A percentile compares a stretch with the other conserved stretches of the same genome.
Evolutionary conservation across 129 eudicot species (phyloP).

Genomic region (Helianthus tuberosus): DNA sequence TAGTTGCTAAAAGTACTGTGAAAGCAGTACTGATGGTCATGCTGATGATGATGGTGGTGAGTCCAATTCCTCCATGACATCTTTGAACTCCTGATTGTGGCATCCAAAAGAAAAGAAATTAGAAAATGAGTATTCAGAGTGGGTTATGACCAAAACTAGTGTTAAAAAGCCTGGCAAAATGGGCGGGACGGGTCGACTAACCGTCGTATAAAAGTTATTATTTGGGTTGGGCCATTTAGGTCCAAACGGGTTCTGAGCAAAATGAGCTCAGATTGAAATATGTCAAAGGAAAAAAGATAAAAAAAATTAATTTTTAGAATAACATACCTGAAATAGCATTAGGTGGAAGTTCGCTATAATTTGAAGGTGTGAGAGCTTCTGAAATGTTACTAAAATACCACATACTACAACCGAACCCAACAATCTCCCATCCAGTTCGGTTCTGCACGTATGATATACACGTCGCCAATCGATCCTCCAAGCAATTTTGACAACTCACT

Average conservation of each 20-base stretch:
- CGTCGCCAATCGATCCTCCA: constrained; percentile 8
- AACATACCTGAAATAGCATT: constrained; percentile 22
- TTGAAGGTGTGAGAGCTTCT: background rate
- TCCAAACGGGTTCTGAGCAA: too few species aligned
- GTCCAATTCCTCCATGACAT: background rate
- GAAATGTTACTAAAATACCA: constrained; percentile 25
- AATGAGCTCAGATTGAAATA: too few species aligned
- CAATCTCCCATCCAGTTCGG: constrained; percentile 24
- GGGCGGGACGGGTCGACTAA: background rate
- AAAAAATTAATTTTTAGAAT: too few species aligned
- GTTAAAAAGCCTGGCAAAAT: too few species aligned
- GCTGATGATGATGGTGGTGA: background rate
- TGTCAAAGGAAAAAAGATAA: too few species aligned
- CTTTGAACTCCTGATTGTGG: constrained; percentile 7
- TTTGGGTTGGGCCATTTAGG: too few species aligned
- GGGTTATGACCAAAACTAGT: too few species aligned
- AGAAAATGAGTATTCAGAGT: too few species aligned
- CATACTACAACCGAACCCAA: constrained; percentile 32
- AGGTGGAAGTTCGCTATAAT: background rate
- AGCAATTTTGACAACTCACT: constrained; percentile 23
- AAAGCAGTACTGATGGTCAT: background rate
- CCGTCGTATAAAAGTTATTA: too few species aligned
- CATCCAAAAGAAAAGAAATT: background rate
- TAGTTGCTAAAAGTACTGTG: background rate
- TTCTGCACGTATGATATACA: background rate